Evolutionary conservation across 208 protist genomes (phyloP), one percentile per base, ranked within the genome.

Genomic region (Trypanosoma caninum): DNA sequence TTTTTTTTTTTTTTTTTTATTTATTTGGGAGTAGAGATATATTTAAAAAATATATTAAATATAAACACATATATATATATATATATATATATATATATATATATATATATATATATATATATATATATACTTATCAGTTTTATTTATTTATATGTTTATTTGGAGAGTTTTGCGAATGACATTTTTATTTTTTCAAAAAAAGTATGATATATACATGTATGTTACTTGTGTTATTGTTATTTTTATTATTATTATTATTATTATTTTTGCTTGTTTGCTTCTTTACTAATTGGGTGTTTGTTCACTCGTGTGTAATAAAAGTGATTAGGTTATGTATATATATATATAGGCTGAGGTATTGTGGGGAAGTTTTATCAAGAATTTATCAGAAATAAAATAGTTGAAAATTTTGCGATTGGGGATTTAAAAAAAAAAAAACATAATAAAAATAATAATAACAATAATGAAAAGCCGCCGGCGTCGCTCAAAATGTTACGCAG

Each of bases 381-480:
- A 35, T 13, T 53, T 25, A 35, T 13, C 20, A 53, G 11, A 34
- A 35, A 53, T 34, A 53, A 35, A n/a, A n/a, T n/a, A n/a, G n/a
- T 37, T 53, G 18, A 52, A 34, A 34, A 52, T 31, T n/a, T 31
- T 23, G 11, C 11, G 8, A 27, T 31, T 28, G 4, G 7, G 16
- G 34, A 5, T 14, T 10, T 20, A 6, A 41, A 35, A 8, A 13
- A 53, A 25, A 51, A 18, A 42, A 40, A 41, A 38, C 27, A 53
- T 9, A 18, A 34, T 44, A 28, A 31, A 5, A 2, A 34, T 2
- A 18, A 13, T 8, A 11, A 51, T 34, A 30, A 45, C 45, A 22
- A 44, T 30, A 10, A 93, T 93, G 82, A 90, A 94, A 61, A 61
- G 62, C 14, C 76, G 78, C 33, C 76, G 79, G 25, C 72, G 72